Evolutionary conservation across 2,329 filamentous ascomycete species (phyloP).

Genomic region (Aspergillus sp.): DNA sequence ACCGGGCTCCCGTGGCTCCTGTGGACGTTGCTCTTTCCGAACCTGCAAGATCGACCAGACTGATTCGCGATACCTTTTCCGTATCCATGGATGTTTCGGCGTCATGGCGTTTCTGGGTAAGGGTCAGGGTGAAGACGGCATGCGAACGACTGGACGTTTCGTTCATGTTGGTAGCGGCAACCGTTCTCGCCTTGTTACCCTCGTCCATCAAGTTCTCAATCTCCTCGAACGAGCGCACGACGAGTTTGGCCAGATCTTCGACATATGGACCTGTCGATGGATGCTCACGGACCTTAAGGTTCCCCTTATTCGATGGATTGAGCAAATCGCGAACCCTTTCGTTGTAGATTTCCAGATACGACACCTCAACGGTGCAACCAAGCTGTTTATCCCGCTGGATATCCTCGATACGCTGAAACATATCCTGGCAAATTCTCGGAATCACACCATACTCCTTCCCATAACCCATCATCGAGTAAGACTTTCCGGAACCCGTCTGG

Average conservation of each 20-base stretch:
- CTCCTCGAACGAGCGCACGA: conserved; percentile 86
- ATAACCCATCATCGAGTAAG: conserved; percentile 99
- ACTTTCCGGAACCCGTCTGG: conserved; percentile 96
- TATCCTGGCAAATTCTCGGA: conserved; percentile 91
- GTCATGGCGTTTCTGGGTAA: conserved; percentile 90
- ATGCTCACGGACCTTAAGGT: conserved; percentile 94
- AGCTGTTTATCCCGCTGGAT: conserved; percentile 68
- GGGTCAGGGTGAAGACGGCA: conserved; percentile 91
- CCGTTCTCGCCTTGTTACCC: conserved; percentile 96
- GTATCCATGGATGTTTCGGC: conserved; percentile 91
- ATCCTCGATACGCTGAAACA: conserved; percentile 78
- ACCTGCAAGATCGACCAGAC: conserved; percentile 92
- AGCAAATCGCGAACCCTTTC: conserved; percentile 92
- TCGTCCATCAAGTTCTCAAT: conserved; percentile 99
- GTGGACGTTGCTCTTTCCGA: conserved; percentile 97
- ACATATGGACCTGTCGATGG: conserved; percentile 97
- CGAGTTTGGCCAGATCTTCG: conserved; percentile 91
- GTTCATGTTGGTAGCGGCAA: conserved; percentile 99
- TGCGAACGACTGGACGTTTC: conserved; percentile 98
- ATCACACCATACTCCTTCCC: conserved; percentile 94
- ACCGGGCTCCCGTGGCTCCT: conserved; percentile 83
- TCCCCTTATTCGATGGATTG: conserved; percentile 91
- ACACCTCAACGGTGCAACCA: conserved; percentile 91
- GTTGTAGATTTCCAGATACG: conserved; percentile 98
- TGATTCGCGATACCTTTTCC: conserved; percentile 97